phyloP scores from a whole-genome alignment of 2,329 filamentous ascomycete genomes.

The Colletotrichum siamense region DNA sequence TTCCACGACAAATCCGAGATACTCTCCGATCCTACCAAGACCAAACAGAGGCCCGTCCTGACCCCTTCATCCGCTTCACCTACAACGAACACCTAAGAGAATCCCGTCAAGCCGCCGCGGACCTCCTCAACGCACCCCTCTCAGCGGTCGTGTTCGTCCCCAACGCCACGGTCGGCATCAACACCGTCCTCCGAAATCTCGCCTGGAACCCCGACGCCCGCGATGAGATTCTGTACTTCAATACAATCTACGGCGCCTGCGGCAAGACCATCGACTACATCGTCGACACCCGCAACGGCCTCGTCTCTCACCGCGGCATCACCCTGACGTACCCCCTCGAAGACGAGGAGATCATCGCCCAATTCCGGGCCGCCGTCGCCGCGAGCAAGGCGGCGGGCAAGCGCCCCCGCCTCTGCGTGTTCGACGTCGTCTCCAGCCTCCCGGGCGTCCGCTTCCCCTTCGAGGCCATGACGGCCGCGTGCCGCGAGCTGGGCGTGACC shows the following conservation, averaged over 20 bases:
- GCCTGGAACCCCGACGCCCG: conserved; percentile 70
- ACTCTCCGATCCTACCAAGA: conserved; percentile 71
- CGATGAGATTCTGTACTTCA: conserved; percentile 82
- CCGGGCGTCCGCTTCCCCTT: conserved; percentile 85
- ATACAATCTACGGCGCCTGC: conserved; percentile 79
- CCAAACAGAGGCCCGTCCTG: conserved; percentile 70
- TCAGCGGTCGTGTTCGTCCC: conserved; percentile 77
- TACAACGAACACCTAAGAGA: conserved; percentile 68
- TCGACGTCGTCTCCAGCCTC: conserved; percentile 80
- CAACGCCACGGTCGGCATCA: conserved; percentile 82
- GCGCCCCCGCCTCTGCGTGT: conserved; percentile 71
- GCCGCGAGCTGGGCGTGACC: conserved; percentile 70
- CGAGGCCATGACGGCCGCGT: conserved; percentile 67
- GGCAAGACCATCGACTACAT: conserved; percentile 75
- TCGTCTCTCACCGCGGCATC: conserved; percentile 58
- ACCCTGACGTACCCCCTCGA: conserved; percentile 70
- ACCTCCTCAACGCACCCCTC: conserved; percentile 68
- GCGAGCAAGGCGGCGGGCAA: conserved; percentile 60
- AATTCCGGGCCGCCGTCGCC: conserved; percentile 65
- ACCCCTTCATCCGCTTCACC: conserved; percentile 77
- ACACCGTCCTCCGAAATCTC: conserved; percentile 81
- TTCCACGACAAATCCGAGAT: conserved; percentile 66
- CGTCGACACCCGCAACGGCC: conserved; percentile 64
- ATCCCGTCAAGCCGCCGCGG: conserved; percentile 68
- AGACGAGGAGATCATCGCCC: conserved; percentile 68